Conservation (phyloP, 108 stramenopile species). For the Cyclotella kingstonii region DNA sequence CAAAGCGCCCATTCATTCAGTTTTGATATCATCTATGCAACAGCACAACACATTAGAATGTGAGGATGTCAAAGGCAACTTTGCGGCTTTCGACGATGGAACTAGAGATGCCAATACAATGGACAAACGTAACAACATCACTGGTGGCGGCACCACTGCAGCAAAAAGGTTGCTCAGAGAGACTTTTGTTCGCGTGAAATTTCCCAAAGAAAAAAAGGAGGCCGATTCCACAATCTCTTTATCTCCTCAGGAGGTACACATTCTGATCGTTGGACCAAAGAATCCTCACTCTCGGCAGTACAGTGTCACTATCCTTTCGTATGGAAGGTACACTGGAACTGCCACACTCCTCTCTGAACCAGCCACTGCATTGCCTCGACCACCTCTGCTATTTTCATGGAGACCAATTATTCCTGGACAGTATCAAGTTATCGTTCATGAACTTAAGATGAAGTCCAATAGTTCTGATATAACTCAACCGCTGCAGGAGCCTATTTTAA, state of each 20-base stretch:
- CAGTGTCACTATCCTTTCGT: slow-evolving; percentile 14
- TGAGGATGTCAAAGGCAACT: no score
- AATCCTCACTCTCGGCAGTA: slow-evolving; percentile 7
- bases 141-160: no score
- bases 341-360: slow-evolving; percentile 22
- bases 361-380: not conserved
- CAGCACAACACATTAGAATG: no score
- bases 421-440: slow-evolving; percentile 26
- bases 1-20: no score
- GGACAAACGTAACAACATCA: no score
- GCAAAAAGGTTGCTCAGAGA: no score
- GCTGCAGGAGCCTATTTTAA: not conserved
- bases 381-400: slow-evolving; percentile 20
- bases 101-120: no score
- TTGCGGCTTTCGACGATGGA: no score
- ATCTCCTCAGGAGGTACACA: not conserved
- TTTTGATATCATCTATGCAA: no score
- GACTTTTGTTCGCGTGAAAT: no score
- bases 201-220: no score
- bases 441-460: slow-evolving; percentile 5
- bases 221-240: no score
- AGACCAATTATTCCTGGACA: slow-evolving; percentile 16
- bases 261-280: not conserved
- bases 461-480: slow-evolving; percentile 2
- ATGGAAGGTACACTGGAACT: slow-evolving; percentile 26